Base-by-base conservation (phyloP, 169 alveolate genomes). In the Cryptosporidium xiaoi region DNA sequence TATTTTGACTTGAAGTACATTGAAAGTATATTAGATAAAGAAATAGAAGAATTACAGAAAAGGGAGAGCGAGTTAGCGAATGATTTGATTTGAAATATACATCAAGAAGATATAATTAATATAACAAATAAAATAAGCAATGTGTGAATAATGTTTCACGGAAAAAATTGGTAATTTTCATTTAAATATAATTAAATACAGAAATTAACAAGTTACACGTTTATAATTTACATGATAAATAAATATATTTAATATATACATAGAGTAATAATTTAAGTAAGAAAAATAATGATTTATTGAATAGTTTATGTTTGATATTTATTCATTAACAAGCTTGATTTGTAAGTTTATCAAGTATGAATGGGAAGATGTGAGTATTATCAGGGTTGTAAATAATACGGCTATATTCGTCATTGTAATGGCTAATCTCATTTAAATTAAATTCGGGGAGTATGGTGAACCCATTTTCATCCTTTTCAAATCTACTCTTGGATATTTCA, bases 1-100 rank as follows among this genome's bases (percentile, higher is more conserved):
- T 10, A 34, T 33, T 51, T 51, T 69, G 71, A 77, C 16, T 44
- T 77, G 36, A 77, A 62, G 36, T 56, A 77, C 44, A 77, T 77
- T n/a, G 87, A 77, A 24, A 77, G 87, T 31, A 77, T 77, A 5
- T 46, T 77, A 10, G 87, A 77, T 77, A 62, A 36, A 46, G 87
- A 77, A 62, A 77, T 77, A 7, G 87, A 77, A 29, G 77, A 77
- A 56, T 60, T 77, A 50, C 87, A 77, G 31, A 62, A 40, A 60
- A 53, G 56, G 56, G 87, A 77, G 29, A 18, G 20, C 56, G 87
- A 77, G 10, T 29, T 77, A 6, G 87, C 64, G 6, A 58, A 36
- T 18, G 36, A 77, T 46, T 58, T 62, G 33, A 20, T 62, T 29
- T 69, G 24, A 55, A 24, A 12, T 51, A 15, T 13, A 34, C n/a